Conservation (phyloP, 2,329 filamentous ascomycete species). For the Aspergillus calidoustus region DNA sequence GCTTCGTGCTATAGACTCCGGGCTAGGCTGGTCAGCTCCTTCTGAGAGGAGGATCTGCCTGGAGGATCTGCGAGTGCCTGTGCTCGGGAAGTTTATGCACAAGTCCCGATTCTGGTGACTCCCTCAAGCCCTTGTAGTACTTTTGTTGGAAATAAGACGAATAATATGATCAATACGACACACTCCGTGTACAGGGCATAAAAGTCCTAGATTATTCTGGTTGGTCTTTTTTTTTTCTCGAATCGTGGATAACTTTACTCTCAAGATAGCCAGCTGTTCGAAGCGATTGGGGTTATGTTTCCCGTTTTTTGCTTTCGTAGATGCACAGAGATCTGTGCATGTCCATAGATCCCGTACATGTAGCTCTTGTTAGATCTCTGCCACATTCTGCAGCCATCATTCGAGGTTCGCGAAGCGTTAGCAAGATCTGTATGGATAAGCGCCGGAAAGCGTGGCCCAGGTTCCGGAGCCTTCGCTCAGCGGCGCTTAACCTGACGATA, state of each 20-base stretch:
- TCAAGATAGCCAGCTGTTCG: slow-evolving; percentile 1
- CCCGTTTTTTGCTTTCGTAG: not conserved
- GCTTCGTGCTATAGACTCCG: slow-evolving; percentile 36
- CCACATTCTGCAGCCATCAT: slow-evolving; percentile 6
- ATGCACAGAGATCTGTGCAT: not conserved
- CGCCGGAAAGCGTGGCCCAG: slow-evolving; percentile 21
- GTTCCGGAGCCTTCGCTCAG: slow-evolving; percentile 21
- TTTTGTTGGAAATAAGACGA: slow-evolving; percentile 18
- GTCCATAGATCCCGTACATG: not conserved
- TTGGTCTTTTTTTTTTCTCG: slow-evolving; percentile 4
- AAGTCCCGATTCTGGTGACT: slow-evolving; percentile 15
- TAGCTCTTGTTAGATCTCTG: not conserved
- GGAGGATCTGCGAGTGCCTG: slow-evolving; percentile 22
- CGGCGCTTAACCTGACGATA: slow-evolving; percentile 24
- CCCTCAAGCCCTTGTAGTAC: slow-evolving; percentile 19
- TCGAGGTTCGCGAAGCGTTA: slow-evolving; percentile 7
- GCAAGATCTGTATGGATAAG: slow-evolving; percentile 16
- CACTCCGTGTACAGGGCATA: slow-evolving; percentile 3
- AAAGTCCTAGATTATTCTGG: slow-evolving; percentile 13
- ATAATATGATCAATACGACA: slow-evolving; percentile 4
- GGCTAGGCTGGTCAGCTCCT: slow-evolving; percentile 13
- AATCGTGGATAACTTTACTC: slow-evolving; percentile 1
- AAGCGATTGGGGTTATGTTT: slow-evolving; percentile 7
- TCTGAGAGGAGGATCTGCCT: slow-evolving; percentile 27
- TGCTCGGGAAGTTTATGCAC: slow-evolving; percentile 29